These are phyloP conservation scores for Pseudogymnoascus sp. DNA, from an alignment of 2,329 filamentous ascomycete genomes.

Conservation along the genomic window DNA sequence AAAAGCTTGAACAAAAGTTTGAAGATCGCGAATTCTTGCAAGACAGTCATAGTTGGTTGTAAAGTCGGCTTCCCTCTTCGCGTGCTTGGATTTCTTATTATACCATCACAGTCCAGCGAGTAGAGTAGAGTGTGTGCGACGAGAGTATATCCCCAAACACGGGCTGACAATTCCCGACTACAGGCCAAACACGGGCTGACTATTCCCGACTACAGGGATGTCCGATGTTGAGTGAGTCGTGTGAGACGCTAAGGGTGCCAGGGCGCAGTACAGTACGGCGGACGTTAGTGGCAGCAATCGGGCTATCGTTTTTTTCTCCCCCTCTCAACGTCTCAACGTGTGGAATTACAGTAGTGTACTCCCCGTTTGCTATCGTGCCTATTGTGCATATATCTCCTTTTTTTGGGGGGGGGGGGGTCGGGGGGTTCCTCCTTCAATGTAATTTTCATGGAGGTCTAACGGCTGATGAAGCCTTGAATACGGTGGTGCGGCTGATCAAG, in stretches of 20 bases:
- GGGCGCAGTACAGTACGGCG: not conserved
- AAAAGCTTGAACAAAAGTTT: not conserved
- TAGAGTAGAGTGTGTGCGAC: not conserved
- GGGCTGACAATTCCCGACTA: not conserved
- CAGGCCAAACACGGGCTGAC: not conserved
- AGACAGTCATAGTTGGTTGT: not conserved
- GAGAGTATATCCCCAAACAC: not conserved
- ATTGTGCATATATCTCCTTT: not conserved
- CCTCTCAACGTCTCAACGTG: not conserved
- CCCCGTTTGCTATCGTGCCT: not conserved
- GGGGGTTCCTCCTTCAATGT: not conserved
- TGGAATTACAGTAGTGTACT: not conserved
- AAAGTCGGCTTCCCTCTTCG: not conserved
- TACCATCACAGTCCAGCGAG: not conserved
- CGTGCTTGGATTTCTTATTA: not conserved
- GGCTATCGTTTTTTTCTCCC: not conserved
- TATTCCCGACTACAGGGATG: not conserved
- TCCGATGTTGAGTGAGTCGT: not conserved
- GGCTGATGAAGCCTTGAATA: too few relatives aligned
- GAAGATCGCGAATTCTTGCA: not conserved
- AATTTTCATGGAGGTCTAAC: too few relatives aligned
- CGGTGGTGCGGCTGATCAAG: too few relatives aligned
- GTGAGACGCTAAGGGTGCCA: not conserved
- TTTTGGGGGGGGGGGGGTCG: not conserved
- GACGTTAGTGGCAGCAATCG: not conserved